Conservation (phyloP, 208 protist genomes). For the Crithidia fasciculata region DNA sequence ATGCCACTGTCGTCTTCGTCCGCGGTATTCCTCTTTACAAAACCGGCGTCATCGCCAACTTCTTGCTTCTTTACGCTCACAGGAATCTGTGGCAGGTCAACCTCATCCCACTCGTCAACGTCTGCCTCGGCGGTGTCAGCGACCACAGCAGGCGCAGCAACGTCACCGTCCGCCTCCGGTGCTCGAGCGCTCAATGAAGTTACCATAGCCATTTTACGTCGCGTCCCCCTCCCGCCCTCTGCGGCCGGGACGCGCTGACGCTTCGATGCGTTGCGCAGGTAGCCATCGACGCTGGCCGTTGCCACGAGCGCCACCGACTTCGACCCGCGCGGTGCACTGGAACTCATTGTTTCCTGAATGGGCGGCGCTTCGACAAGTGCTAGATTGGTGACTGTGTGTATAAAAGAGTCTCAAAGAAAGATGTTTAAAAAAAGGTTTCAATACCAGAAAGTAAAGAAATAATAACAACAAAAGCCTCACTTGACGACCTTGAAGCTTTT, state of each 20-base stretch:
- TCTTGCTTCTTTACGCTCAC: constrained; percentile 38
- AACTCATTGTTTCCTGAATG: constrained; percentile 16
- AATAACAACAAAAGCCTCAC: too few species aligned
- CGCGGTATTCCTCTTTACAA: constrained; percentile 39
- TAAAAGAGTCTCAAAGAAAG: constrained; percentile 1
- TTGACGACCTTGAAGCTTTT: too few species aligned
- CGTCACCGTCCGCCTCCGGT: neutral
- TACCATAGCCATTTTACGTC: constrained; percentile 84
- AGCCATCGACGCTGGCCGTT: constrained; percentile 80
- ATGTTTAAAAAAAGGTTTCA: too few species aligned
- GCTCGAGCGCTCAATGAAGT: constrained; percentile 47
- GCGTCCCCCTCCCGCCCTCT: constrained; percentile 80
- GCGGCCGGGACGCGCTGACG: constrained; percentile 73
- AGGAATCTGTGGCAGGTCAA: constrained; percentile 49
- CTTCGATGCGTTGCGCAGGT: constrained; percentile 81
- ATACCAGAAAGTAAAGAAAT: too few species aligned
- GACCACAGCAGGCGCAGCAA: neutral
- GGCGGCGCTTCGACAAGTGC: neutral
- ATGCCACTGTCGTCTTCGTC: constrained; percentile 6
- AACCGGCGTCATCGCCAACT: constrained; percentile 9
- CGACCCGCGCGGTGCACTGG: constrained; percentile 11
- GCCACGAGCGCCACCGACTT: constrained; percentile 64
- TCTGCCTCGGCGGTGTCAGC: constrained; percentile 32
- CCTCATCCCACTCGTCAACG: constrained; percentile 88
- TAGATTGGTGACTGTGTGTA: neutral